Percentiles rank a stretch among this genome's conserved stretches.
These are phyloP conservation scores for Quercus berberidifolia DNA, from an alignment of 306 rosid genomes.

Conservation along the genomic window DNA sequence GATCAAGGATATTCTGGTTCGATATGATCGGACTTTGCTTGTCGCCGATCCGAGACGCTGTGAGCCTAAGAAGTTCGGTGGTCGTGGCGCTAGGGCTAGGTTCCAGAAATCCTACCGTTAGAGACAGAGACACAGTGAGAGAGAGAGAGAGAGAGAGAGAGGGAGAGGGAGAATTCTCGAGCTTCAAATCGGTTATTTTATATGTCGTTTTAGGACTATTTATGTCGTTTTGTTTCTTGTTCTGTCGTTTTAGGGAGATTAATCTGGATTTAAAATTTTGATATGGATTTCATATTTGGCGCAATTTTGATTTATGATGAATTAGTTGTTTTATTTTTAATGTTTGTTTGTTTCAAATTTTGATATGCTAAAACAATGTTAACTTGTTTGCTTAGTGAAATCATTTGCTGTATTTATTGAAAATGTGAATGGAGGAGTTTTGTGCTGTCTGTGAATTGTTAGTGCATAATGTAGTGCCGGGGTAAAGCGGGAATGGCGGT, in stretches of 20 bases:
- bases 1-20: slow-evolving; percentile 44
- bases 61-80: slow-evolving; percentile 61
- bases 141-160: no score
- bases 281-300: not conserved
- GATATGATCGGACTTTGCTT: slow-evolving; percentile 45
- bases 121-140: not conserved
- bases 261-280: not conserved
- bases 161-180: no score
- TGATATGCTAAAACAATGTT: no score
- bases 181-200: not conserved
- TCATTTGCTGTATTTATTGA: no score
- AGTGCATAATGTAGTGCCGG: no score
- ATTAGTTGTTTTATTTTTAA: not conserved
- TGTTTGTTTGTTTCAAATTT: no score
- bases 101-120: slow-evolving; percentile 59
- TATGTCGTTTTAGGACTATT: not conserved
- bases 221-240: not conserved
- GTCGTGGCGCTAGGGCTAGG: slow-evolving; percentile 58
- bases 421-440: no score
- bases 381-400: no score
- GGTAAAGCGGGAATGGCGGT: no score
- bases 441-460: no score
- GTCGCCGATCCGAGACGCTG: slow-evolving; percentile 56
- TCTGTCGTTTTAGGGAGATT: not conserved
- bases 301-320: not conserved